Conservation (phyloP, 1,284 basidiomycete species). For the Clitocybe nebularis region DNA sequence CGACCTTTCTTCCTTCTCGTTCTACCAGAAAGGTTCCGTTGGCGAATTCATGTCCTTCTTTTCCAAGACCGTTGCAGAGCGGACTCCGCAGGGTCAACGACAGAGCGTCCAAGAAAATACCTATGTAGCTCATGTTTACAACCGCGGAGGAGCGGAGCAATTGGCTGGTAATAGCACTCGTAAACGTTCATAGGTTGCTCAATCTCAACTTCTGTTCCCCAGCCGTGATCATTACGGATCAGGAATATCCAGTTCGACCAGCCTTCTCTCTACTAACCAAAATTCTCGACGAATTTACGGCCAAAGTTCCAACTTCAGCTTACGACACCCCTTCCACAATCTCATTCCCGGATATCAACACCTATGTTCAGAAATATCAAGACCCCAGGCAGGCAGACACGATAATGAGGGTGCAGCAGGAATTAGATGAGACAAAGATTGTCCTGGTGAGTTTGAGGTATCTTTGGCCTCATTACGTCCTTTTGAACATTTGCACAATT, state of each 20-base stretch:
- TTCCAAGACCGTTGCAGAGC: slow-evolving; percentile 88
- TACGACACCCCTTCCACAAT: slow-evolving; percentile 62
- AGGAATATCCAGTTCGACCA: slow-evolving; percentile 95
- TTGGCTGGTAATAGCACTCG: slow-evolving; percentile 60
- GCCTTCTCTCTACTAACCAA: slow-evolving; percentile 96
- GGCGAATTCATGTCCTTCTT: slow-evolving; percentile 91
- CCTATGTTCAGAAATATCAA: slow-evolving; percentile 92
- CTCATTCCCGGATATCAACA: slow-evolving; percentile 69
- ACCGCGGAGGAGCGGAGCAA: slow-evolving; percentile 74
- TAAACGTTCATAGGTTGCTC: slow-evolving; percentile 6
- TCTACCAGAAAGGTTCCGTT: slow-evolving; percentile 87
- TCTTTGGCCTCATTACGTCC: no score
- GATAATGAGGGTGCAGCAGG: slow-evolving; percentile 98
- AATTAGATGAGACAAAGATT: slow-evolving; percentile 99
- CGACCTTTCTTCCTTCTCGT: slow-evolving; percentile 91
- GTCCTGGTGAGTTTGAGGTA: slow-evolving; percentile 75
- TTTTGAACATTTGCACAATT: no score
- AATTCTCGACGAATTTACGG: slow-evolving; percentile 88
- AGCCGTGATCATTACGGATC: slow-evolving; percentile 93
- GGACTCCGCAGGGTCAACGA: slow-evolving; percentile 82
- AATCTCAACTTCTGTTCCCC: slow-evolving; percentile 13
- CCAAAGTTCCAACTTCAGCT: slow-evolving; percentile 71
- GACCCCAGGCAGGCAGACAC: slow-evolving; percentile 97
- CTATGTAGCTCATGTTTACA: slow-evolving; percentile 93
- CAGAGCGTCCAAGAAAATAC: slow-evolving; percentile 95